phyloP scores from a whole-genome alignment of 805 yeast genomes.

The Starmera dryadoides region DNA sequence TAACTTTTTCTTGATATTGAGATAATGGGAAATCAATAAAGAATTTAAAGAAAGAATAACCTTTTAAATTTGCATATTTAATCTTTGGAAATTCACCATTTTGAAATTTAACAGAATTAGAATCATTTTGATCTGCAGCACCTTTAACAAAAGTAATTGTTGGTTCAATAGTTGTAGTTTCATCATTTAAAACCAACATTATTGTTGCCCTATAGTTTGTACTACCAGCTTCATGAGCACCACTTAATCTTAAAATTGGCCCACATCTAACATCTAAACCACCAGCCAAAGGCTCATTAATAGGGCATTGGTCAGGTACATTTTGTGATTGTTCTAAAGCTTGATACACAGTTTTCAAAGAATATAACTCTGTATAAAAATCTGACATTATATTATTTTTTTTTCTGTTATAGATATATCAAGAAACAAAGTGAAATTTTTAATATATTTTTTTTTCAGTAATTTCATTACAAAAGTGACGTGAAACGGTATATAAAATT shows the following conservation, averaged over 20 bases:
- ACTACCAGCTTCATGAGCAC: conserved; percentile 44
- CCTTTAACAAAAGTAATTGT: conserved; percentile 19
- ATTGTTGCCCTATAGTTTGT: conserved; percentile 61
- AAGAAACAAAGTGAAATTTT: too few species aligned
- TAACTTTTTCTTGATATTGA: conserved; percentile 50
- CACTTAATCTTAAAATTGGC: conserved; percentile 66
- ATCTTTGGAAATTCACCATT: conserved; percentile 42
- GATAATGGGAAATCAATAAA: conserved; percentile 41
- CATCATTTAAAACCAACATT: conserved; percentile 46
- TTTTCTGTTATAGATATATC: too few species aligned
- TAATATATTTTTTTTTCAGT: too few species aligned
- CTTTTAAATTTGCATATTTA: conserved; percentile 35
- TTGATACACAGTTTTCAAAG: conserved; percentile 1
- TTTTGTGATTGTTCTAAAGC: conserved; percentile 5
- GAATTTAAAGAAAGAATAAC: conserved; percentile 61
- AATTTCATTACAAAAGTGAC: too few species aligned
- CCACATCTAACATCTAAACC: conserved; percentile 55
- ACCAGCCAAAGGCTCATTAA: conserved; percentile 8
- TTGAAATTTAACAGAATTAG: conserved; percentile 5
- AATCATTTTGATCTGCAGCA: conserved; percentile 15
- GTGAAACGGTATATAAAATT: too few species aligned
- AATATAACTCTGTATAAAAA: background rate
- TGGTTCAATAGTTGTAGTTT: conserved; percentile 28
- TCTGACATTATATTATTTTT: background rate
- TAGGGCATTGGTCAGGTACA: conserved; percentile 6